Percentiles rank a stretch among this genome's conserved stretches.
These are phyloP conservation scores for Trichaptum fuscoviolaceum DNA, from an alignment of 768 basidiomycete species.

Conservation along the genomic window DNA sequence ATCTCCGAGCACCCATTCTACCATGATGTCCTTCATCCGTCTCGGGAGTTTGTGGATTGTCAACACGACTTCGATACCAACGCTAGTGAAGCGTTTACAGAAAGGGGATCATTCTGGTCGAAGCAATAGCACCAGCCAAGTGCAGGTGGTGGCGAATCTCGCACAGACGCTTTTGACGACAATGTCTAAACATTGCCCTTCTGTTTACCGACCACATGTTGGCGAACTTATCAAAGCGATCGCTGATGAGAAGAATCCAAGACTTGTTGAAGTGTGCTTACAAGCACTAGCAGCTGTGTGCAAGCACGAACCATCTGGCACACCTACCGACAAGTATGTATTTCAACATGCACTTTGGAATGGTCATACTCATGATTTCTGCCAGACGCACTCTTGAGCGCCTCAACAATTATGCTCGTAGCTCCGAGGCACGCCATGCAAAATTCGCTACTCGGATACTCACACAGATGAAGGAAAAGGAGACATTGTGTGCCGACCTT, in stretches of 20 bases:
- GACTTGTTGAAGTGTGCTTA: conserved; percentile 59
- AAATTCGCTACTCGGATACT: conserved; percentile 84
- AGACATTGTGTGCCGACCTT: conserved; percentile 45
- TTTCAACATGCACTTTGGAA: not conserved
- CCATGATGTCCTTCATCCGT: conserved; percentile 68
- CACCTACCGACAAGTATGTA: conserved; percentile 63
- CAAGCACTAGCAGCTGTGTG: conserved; percentile 72
- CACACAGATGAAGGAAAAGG: conserved; percentile 49
- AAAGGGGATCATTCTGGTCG: conserved; percentile 31
- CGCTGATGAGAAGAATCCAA: conserved; percentile 46
- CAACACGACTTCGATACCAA: conserved; percentile 83
- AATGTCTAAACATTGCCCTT: conserved; percentile 72
- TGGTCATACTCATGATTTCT: not conserved
- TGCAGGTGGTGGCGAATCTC: conserved; percentile 34
- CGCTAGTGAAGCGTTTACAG: conserved; percentile 64
- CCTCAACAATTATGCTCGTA: conserved; percentile 51
- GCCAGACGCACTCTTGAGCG: conserved; percentile 64
- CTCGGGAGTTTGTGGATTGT: conserved; percentile 66
- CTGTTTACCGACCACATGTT: conserved; percentile 67
- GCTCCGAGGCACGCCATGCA: conserved; percentile 58
- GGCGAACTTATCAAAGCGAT: conserved; percentile 72
- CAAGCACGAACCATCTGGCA: conserved; percentile 50
- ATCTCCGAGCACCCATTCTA: conserved; percentile 51
- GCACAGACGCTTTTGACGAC: conserved; percentile 50
- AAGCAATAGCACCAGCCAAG: conserved; percentile 32